These are phyloP conservation scores for Clonostachys rosea DNA, from an alignment of 2,329 filamentous ascomycete genomes.

Conservation along the genomic window DNA sequence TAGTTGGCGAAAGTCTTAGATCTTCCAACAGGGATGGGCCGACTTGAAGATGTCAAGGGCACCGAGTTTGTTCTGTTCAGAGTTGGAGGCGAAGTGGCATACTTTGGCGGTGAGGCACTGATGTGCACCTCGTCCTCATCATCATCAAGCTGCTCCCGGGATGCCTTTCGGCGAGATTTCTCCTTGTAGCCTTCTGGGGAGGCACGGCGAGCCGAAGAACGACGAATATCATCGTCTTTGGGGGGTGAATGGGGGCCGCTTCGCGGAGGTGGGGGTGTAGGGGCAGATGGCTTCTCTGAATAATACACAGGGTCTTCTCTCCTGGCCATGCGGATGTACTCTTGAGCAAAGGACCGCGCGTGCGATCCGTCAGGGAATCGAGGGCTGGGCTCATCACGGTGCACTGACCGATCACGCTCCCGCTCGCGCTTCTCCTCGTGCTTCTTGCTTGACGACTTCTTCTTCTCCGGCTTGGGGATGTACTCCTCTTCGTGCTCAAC, in stretches of 20 bases:
- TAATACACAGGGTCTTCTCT: too few relatives aligned
- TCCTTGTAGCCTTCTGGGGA: constrained; percentile 11
- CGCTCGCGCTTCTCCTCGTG: constrained; percentile 28
- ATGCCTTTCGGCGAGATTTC: constrained; percentile 21
- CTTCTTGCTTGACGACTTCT: constrained; percentile 30
- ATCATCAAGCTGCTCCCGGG: constrained; percentile 22
- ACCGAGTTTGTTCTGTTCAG: too few relatives aligned
- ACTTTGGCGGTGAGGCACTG: too few relatives aligned
- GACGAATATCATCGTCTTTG: constrained; percentile 9
- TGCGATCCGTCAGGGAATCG: too few relatives aligned
- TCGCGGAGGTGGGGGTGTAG: constrained; percentile 10
- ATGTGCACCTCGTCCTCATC: constrained; percentile 1
- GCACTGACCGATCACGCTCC: constrained; percentile 10
- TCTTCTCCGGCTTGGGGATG: constrained; percentile 23
- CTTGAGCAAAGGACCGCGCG: too few relatives aligned
- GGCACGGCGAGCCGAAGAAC: constrained; percentile 19
- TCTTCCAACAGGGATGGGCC: too few relatives aligned
- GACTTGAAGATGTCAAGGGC: too few relatives aligned
- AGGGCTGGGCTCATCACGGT: constrained; percentile 17
- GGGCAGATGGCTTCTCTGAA: too few relatives aligned
- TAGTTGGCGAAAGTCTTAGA: too few relatives aligned
- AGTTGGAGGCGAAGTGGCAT: too few relatives aligned
- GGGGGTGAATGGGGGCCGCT: not conserved
- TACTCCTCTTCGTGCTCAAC: constrained; percentile 14
- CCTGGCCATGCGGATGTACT: too few relatives aligned